Conservation (phyloP, 148 eudicot species). For the Persicaria tinctoria region DNA sequence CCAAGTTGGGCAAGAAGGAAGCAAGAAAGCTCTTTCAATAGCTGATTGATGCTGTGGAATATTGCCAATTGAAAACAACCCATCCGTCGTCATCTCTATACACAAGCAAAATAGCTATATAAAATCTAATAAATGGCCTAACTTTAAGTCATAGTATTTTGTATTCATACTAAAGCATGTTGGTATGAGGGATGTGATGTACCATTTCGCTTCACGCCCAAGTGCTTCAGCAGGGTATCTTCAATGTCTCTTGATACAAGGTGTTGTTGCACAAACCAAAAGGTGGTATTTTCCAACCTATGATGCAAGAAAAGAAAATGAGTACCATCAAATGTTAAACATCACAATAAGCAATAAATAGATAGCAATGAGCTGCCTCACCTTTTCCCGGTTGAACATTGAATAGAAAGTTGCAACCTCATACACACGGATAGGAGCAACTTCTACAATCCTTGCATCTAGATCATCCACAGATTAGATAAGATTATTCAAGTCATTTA, state of each 20-base stretch:
- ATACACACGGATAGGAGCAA: conserved; percentile 95
- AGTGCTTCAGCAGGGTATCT: conserved; percentile 73
- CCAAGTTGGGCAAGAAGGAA: conserved; percentile 22
- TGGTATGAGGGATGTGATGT: conserved; percentile 6
- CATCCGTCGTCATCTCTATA: conserved; percentile 94
- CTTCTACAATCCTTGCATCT: conserved; percentile 91
- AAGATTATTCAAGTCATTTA: no score
- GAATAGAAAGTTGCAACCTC: conserved; percentile 98
- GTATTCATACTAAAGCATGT: not conserved
- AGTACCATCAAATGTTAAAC: not conserved
- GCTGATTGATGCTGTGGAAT: conserved; percentile 42
- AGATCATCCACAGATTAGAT: conserved; percentile 15
- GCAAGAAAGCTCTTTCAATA: conserved; percentile 50
- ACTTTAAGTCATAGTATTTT: not conserved
- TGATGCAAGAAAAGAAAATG: conserved; percentile 4
- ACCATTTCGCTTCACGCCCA: conserved; percentile 96
- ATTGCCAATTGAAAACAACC: conserved; percentile 88
- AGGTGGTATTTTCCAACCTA: conserved; percentile 97
- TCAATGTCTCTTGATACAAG: conserved; percentile 96
- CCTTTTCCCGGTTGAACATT: conserved; percentile 90
- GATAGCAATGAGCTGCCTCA: conserved; percentile 18
- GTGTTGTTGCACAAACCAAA: conserved; percentile 96
- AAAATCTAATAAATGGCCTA: not conserved
- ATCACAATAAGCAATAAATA: not conserved
- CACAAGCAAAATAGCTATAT: not conserved